These are phyloP conservation scores for Amanita phalloides DNA, from an alignment of 768 basidiomycete species.

Conservation along the genomic window DNA sequence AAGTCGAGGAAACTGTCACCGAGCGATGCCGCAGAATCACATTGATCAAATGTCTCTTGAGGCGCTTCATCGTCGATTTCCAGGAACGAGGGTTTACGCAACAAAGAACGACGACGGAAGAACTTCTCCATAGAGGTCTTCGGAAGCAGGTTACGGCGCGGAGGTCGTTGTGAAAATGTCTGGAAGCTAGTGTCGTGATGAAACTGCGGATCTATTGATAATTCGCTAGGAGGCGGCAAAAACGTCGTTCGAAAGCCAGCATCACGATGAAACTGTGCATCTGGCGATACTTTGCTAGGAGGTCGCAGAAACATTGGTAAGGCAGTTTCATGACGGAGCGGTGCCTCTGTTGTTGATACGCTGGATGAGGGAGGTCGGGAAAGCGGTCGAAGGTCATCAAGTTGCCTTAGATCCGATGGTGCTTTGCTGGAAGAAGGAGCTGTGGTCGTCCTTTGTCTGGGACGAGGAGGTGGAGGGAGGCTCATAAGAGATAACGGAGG, in stretches of 20 bases:
- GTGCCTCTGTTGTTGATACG: no score
- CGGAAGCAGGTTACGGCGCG: conserved; percentile 18
- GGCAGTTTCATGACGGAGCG: no score
- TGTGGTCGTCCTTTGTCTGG: conserved; percentile 19
- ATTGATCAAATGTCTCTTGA: conserved; percentile 17
- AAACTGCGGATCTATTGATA: background rate
- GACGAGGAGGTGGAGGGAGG: conserved; percentile 49
- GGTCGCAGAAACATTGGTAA: background rate
- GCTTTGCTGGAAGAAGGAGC: background rate
- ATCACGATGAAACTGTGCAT: background rate
- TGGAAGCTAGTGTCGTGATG: background rate
- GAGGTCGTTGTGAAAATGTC: conserved; percentile 4
- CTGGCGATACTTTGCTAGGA: background rate
- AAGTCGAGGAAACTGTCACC: conserved; percentile 40
- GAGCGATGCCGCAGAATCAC: conserved; percentile 12
- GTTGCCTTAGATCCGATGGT: background rate
- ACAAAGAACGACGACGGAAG: conserved; percentile 40
- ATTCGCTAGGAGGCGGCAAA: background rate
- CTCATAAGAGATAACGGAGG: conserved; percentile 20
- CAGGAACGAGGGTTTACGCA: conserved; percentile 63
- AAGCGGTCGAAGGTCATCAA: conserved; percentile 1
- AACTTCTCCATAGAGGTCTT: conserved; percentile 26
- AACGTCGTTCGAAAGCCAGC: background rate
- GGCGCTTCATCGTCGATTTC: conserved; percentile 50
- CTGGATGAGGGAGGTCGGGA: no score